Conservation (phyloP, 2,329 filamentous ascomycete species). For the Monilinia vaccinii-corymbosi region DNA sequence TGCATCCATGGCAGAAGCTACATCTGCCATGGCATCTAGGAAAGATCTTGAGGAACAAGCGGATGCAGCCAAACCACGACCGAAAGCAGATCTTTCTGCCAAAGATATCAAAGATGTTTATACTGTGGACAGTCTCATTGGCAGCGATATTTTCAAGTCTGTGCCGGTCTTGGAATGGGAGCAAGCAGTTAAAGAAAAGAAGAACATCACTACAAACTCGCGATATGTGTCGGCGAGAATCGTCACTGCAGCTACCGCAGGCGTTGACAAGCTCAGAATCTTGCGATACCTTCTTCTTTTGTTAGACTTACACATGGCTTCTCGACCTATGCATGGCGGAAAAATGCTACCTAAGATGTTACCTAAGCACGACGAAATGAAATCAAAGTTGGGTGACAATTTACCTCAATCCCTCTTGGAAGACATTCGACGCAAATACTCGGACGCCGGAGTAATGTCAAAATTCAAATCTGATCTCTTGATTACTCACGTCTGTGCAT, state of each 20-base stretch:
- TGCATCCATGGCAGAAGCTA: slow-evolving; percentile 50
- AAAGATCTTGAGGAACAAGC: slow-evolving; percentile 56
- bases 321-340: slow-evolving; percentile 36
- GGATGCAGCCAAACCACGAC: slow-evolving; percentile 63
- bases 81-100: slow-evolving; percentile 58
- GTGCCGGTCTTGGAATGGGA: slow-evolving; percentile 69
- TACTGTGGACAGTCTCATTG: slow-evolving; percentile 55
- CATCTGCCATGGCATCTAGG: slow-evolving; percentile 56
- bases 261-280: slow-evolving; percentile 45
- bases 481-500: slow-evolving; percentile 62
- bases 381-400: slow-evolving; percentile 41
- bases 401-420: slow-evolving; percentile 56
- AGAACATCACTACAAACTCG: slow-evolving; percentile 45
- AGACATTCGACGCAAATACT: slow-evolving; percentile 60
- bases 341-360: slow-evolving; percentile 47
- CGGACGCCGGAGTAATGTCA: slow-evolving; percentile 51
- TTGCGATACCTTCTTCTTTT: slow-evolving; percentile 52
- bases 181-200: slow-evolving; percentile 50
- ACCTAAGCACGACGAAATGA: slow-evolving; percentile 53
- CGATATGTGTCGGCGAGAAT: slow-evolving; percentile 56
- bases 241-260: slow-evolving; percentile 37
- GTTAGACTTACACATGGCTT: slow-evolving; percentile 42
- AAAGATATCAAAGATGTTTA: slow-evolving; percentile 65
- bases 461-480: slow-evolving; percentile 66
- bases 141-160: slow-evolving; percentile 54